A percentile compares a stretch with the other conserved stretches of the same genome.
Conservation (phyloP, 345 rosid genomes). For the Eucalyptus grandis region DNA sequence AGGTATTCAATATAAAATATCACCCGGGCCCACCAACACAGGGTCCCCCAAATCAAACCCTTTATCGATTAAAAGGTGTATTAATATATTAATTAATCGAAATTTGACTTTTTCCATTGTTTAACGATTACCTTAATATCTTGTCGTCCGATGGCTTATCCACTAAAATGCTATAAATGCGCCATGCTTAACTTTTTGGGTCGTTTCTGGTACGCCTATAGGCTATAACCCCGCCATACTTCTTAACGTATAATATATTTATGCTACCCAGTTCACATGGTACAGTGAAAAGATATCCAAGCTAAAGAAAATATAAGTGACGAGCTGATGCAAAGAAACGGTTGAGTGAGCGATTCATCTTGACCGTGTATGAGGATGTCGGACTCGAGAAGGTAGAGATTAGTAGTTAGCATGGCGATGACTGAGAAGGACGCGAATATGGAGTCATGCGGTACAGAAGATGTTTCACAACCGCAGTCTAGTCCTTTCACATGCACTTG, state of each 20-base stretch:
- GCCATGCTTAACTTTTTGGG: neutral
- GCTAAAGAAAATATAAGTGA: neutral
- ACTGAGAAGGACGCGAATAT: neutral
- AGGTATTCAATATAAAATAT: neutral
- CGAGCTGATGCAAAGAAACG: neutral
- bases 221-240: neutral
- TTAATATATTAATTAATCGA: neutral
- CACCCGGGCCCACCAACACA: neutral
- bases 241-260: neutral
- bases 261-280: neutral
- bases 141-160: neutral
- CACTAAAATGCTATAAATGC: neutral
- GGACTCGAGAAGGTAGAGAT: neutral
- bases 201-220: neutral
- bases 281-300: neutral
- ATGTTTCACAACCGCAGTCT: neutral
- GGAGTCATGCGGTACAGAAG: fast-evolving
- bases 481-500: neutral
- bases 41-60: neutral
- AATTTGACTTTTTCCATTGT: neutral
- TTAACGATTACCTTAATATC: neutral
- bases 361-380: neutral
- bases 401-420: neutral
- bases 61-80: neutral
- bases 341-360: neutral